Conservation (phyloP, 2,329 filamentous ascomycete genomes). For the Parascedosporium putredinis region DNA sequence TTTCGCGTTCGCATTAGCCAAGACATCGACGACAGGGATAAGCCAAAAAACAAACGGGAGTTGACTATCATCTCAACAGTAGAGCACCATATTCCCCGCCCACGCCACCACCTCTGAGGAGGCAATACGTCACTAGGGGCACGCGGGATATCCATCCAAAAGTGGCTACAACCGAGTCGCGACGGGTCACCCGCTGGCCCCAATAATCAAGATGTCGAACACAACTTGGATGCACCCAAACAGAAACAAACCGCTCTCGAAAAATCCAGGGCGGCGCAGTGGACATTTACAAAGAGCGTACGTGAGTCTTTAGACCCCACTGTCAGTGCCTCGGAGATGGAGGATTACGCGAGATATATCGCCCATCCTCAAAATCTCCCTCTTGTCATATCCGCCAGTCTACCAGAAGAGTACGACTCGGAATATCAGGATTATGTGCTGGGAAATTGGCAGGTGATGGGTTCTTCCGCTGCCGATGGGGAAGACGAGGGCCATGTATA, state of each 20-base stretch:
- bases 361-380: slow-evolving; percentile 82
- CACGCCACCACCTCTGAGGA: slow-evolving; percentile 30
- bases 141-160: slow-evolving; percentile 43
- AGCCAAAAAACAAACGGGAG: slow-evolving; percentile 54
- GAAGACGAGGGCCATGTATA: slow-evolving; percentile 47
- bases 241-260: slow-evolving; percentile 53
- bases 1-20: slow-evolving; percentile 67
- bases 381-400: slow-evolving; percentile 63
- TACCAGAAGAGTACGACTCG: slow-evolving; percentile 46
- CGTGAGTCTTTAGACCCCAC: slow-evolving; percentile 76
- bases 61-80: slow-evolving; percentile 59
- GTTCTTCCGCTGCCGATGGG: slow-evolving; percentile 35
- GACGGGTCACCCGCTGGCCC: slow-evolving; percentile 1
- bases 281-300: slow-evolving; percentile 80
- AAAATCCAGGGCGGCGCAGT: slow-evolving; percentile 74
- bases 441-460: slow-evolving; percentile 53
- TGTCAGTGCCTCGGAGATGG: slow-evolving; percentile 64
- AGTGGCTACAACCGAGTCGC: slow-evolving; percentile 47
- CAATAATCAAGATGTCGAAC: slow-evolving; percentile 12
- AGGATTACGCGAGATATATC: slow-evolving; percentile 84
- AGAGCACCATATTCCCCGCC: slow-evolving; percentile 22
- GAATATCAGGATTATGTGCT: slow-evolving; percentile 78
- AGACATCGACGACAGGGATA: slow-evolving; percentile 49
- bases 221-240: slow-evolving; percentile 22
- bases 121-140: slow-evolving; percentile 26